Evolutionary conservation across 345 rosid genomes (phyloP), one percentile per base, ranked within the genome.

Genomic region (Populus euphratica): DNA sequence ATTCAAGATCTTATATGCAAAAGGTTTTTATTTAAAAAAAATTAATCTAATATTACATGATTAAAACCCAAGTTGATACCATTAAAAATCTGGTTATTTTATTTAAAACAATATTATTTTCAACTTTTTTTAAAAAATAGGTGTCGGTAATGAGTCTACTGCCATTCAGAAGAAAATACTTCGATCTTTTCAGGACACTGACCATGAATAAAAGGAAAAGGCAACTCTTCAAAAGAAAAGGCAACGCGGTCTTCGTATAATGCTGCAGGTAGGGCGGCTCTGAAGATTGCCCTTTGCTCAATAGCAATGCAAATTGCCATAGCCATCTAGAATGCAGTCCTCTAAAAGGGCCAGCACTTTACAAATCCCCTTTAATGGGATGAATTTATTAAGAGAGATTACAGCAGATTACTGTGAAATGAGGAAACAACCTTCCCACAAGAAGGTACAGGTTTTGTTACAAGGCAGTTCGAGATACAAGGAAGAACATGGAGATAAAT

Each of bases 371-470:
- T 52, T 50, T 62, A 76, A 44, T 8, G 76, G 81, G 80, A 72
- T 21, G 54, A 8, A 52, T 8, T 69, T 59, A 62, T 13, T 33
- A 54, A 72, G 20, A 16, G 9, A 69, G 54, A 75, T 54, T 76
- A 72, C 77, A 76, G 25, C 27, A 68, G 76, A 61, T 68, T 54
- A 41, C 67, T 2, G 23, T 73, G 70, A 76, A 73, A 41, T 59
- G 54, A 49, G 84, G 71, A 77, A 81, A 50, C 68, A n/a, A n/a
- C 18, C 74, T 38, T 68, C 49, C 76, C 12, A 44, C 54, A 39
- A 59, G 44, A 80, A 39, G 76, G 80, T 73, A 75, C 79, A 68
- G 69, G 73, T 23, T 82, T 69, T 69, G 49, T 80, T 69, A 72
- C 73, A 67, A 71, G 54, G 74, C 74, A 64, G 78, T 54, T 69